Conservation (phyloP, 2,329 filamentous ascomycete species). For the Aspergillus hiratsukae region DNA sequence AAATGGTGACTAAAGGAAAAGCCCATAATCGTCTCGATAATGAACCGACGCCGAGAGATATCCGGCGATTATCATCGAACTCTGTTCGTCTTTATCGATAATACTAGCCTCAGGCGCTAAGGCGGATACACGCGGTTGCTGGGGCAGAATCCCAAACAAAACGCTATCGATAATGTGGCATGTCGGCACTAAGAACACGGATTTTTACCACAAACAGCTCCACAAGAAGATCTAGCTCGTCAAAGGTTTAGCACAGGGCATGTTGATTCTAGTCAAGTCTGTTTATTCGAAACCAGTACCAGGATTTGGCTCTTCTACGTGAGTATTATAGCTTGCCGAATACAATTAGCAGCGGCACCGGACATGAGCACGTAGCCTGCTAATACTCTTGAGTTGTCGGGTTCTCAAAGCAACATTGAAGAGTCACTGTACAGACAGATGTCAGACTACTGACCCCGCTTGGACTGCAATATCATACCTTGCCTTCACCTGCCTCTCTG, state of each 20-base stretch:
- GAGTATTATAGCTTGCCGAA: not conserved
- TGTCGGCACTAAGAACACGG: conserved; percentile 7
- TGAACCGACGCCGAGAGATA: no score
- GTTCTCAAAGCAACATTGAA: not conserved
- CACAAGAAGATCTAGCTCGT: not conserved
- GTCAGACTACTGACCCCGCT: not conserved
- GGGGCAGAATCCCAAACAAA: conserved; percentile 25
- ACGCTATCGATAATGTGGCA: conserved; percentile 21
- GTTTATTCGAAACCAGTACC: not conserved
- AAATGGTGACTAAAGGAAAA: not conserved
- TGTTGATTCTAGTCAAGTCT: not conserved
- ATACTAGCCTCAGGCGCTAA: not conserved
- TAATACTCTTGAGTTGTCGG: not conserved
- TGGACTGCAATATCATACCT: not conserved
- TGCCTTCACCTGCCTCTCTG: not conserved
- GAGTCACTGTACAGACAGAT: not conserved
- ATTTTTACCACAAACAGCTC: conserved; percentile 9
- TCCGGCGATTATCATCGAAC: no score
- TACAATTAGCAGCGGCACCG: not conserved
- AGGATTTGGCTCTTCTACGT: not conserved
- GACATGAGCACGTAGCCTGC: not conserved
- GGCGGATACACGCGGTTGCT: conserved; percentile 13
- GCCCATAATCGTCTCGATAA: not conserved
- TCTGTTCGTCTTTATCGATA: not conserved
- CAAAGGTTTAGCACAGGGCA: not conserved